Evolutionary conservation across 345 rosid species (phyloP), one percentile per base, ranked within the genome.

Genomic region (Litchi chinensis): DNA sequence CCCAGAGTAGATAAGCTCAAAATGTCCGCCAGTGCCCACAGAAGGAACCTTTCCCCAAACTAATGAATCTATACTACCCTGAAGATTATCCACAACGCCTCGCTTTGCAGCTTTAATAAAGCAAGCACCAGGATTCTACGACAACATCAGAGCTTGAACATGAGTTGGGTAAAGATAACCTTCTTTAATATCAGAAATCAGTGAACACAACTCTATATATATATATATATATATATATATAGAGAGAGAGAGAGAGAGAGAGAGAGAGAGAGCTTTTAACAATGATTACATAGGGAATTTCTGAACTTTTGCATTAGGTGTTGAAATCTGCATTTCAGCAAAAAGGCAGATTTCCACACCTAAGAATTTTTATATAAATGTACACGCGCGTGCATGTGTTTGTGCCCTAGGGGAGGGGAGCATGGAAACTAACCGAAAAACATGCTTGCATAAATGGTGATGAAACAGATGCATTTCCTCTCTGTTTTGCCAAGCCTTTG

Each of bases 361-460:
- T 21, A 59, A 60, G 52, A 60, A 60, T 60, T 7, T 60, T 13
- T 3, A 19, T 60, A 8, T 60, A 60, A 28, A 60, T 6, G 65
- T n/a, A 21, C n/a, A 21, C 9, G 13, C 28, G 9, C 24, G 7
- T 24, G 3, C 8, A 4, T 6, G 5, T 8, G 50, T 46, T 2
- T 54, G n/a, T 15, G n/a, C 1, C n/a, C n/a, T 13, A 21, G 18
- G 10, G 28, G 5, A 22, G 57, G 57, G 57, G 57, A 52, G 57
- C 5, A 48, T 3, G 56, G 76, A 41, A 77, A 88, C 96, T 89
- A 76, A 94, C 99, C 68, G 97, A 90, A 83, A 96, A 94, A 90
- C 97, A 91, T 0, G 97, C 98, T 89, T 91, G 98, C 85, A 89
- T 84, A 75, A 96, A 93, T 8, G 98, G 95, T 21, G 98, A 88